These are phyloP conservation scores for Camellia lanceoleosa DNA, from an alignment of 148 eudicot genomes.

Conservation along the genomic window DNA sequence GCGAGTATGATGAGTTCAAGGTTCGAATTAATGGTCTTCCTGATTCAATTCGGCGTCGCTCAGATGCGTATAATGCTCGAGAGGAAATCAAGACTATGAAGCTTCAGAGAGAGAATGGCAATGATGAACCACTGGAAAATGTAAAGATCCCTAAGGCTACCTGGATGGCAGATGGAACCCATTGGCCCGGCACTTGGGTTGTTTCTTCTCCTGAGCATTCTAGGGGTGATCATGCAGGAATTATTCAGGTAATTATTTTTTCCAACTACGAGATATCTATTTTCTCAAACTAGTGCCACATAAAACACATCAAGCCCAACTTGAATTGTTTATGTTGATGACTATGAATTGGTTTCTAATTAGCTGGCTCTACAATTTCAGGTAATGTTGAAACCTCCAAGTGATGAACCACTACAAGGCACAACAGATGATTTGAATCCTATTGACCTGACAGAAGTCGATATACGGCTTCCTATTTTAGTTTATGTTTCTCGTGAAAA, in stretches of 20 bases:
- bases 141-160: constrained; percentile 72
- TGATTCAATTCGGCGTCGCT: constrained; percentile 83
- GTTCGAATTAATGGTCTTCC: background rate
- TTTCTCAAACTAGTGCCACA: background rate
- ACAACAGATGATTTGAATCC: constrained; percentile 37
- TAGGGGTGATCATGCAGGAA: constrained; percentile 93
- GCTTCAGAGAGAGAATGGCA: constrained; percentile 60
- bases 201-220: constrained; percentile 63
- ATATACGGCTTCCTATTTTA: constrained; percentile 86
- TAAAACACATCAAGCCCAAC: background rate
- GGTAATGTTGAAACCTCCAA: constrained; percentile 98
- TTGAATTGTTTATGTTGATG: background rate
- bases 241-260: constrained; percentile 63
- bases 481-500: constrained; percentile 96
- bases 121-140: constrained; percentile 55
- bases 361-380: constrained; percentile 17
- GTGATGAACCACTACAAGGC: constrained; percentile 71
- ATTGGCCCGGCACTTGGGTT: constrained; percentile 96
- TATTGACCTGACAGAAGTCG: constrained; percentile 65
- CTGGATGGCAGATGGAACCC: constrained; percentile 96
- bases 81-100: constrained; percentile 89
- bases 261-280: background rate
- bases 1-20: background rate
- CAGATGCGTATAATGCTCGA: constrained; percentile 85
- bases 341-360: background rate